Evolutionary conservation across 768 basidiomycete species (phyloP).

Genomic region (Asterophora parasitica): DNA sequence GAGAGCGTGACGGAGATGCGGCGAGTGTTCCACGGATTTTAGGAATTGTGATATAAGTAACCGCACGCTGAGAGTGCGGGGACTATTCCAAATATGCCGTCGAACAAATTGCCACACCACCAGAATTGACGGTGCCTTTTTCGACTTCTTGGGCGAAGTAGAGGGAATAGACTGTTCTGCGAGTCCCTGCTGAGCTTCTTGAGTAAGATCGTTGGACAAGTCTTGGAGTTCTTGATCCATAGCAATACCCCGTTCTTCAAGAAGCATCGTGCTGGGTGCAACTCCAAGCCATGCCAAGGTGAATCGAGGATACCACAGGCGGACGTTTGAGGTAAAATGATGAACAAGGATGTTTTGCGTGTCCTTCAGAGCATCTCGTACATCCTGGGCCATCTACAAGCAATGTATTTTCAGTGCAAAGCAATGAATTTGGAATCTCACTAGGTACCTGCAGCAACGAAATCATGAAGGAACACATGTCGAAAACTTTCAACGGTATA

Average conservation of each 20-base stretch:
- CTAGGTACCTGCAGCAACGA: conserved; percentile 38
- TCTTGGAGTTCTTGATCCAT: conserved; percentile 16
- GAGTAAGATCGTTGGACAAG: conserved; percentile 19
- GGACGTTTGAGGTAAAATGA: conserved; percentile 27
- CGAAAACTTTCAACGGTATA: conserved; percentile 25
- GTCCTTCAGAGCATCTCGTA: conserved; percentile 29
- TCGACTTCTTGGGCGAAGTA: not conserved
- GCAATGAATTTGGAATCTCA: not conserved
- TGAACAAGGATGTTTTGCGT: conserved; percentile 23
- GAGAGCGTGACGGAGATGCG: conserved; percentile 39
- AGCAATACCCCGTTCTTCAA: conserved; percentile 17
- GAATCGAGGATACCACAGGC: conserved; percentile 37
- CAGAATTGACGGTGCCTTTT: not conserved
- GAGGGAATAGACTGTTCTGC: conserved; percentile 18
- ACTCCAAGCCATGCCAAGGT: conserved; percentile 40
- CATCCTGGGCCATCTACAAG: conserved; percentile 39
- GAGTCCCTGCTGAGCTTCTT: conserved; percentile 29
- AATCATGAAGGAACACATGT: conserved; percentile 36
- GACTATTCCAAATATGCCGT: conserved; percentile 21
- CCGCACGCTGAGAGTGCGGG: conserved; percentile 23
- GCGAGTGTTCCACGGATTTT: conserved; percentile 31
- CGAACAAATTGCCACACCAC: conserved; percentile 6
- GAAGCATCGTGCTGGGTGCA: conserved; percentile 23
- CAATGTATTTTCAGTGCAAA: not conserved
- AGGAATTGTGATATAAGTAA: conserved; percentile 28